phyloP scores from a whole-genome alignment of 371 early-diverging fungal species.

The Apophysomyces variabilis region DNA sequence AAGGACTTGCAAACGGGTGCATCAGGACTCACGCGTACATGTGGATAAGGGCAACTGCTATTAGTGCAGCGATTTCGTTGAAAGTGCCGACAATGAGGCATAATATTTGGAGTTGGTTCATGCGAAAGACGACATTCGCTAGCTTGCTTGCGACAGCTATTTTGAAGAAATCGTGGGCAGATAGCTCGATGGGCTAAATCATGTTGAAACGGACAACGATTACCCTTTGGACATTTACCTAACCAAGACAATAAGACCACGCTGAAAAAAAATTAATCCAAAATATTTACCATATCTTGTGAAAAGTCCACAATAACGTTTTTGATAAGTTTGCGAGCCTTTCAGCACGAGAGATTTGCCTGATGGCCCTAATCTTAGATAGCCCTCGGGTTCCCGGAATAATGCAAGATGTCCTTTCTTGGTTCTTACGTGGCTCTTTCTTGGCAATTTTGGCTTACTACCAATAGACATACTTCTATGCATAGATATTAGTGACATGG shows the following conservation, averaged over 20 bases:
- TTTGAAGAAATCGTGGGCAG: conserved; percentile 56
- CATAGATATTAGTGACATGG: neutral
- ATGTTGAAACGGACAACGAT: conserved; percentile 48
- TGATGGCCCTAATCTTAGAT: conserved; percentile 38
- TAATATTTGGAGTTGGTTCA: conserved; percentile 48
- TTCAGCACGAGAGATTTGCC: conserved; percentile 42
- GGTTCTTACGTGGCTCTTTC: conserved; percentile 25
- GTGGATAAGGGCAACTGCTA: conserved; percentile 52
- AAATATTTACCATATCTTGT: conserved; percentile 46
- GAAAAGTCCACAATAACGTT: conserved; percentile 39
- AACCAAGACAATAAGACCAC: neutral
- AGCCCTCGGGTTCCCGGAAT: conserved; percentile 45
- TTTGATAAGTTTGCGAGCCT: conserved; percentile 11
- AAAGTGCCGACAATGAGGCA: conserved; percentile 61
- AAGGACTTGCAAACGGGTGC: conserved; percentile 62
- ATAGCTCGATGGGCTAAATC: conserved; percentile 58
- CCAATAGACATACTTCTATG: neutral
- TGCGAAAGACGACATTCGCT: conserved; percentile 54
- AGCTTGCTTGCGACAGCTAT: conserved; percentile 42
- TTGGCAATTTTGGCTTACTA: neutral
- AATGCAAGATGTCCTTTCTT: conserved; percentile 50
- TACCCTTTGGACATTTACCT: conserved; percentile 45
- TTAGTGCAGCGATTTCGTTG: conserved; percentile 56
- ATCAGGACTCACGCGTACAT: conserved; percentile 55
- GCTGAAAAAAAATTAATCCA: neutral